Evolutionary conservation across 108 stramenopile species (phyloP).

Genomic region (Aureococcus anophagefferens): DNA sequence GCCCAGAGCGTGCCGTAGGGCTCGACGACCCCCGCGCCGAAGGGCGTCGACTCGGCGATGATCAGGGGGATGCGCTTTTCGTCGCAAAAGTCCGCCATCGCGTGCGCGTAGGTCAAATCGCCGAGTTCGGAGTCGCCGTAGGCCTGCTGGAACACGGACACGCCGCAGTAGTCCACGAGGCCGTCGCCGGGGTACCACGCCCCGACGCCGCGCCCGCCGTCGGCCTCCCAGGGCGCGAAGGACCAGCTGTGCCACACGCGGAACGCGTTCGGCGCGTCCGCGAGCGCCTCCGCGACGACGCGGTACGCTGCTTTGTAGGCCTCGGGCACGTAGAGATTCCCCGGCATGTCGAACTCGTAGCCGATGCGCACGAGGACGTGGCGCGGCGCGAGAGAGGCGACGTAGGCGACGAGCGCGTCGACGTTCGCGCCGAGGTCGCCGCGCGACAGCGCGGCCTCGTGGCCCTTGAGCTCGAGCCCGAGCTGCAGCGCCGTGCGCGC

Average conservation of each 20-base stretch:
- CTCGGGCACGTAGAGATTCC: slow-evolving; percentile 1
- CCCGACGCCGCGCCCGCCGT: not conserved
- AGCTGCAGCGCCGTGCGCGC: not conserved
- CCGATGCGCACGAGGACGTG: slow-evolving; percentile 8
- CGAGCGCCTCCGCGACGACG: not conserved
- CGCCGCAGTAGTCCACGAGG: slow-evolving; percentile 15
- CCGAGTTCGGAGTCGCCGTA: not conserved
- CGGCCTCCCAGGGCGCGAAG: not conserved
- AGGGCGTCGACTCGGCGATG: slow-evolving; percentile 84
- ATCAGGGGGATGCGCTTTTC: slow-evolving; percentile 44
- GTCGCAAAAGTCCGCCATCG: not conserved
- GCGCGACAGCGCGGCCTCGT: not conserved
- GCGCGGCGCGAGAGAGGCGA: not conserved
- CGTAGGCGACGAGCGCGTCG: not conserved
- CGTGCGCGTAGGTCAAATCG: not conserved
- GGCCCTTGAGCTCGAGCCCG: not conserved
- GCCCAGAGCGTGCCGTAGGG: slow-evolving; percentile 40
- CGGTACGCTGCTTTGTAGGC: not conserved
- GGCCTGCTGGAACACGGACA: slow-evolving; percentile 19
- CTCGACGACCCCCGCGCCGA: slow-evolving; percentile 58
- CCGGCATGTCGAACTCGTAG: slow-evolving; percentile 13
- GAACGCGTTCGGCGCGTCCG: not conserved
- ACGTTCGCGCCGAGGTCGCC: not conserved
- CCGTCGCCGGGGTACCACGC: slow-evolving; percentile 11
- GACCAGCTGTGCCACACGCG: slow-evolving; percentile 11